Evolutionary conservation across 306 rosid genomes (phyloP), one percentile per base, ranked within the genome.

Genomic region (Herpetospermum pedunculosum): DNA sequence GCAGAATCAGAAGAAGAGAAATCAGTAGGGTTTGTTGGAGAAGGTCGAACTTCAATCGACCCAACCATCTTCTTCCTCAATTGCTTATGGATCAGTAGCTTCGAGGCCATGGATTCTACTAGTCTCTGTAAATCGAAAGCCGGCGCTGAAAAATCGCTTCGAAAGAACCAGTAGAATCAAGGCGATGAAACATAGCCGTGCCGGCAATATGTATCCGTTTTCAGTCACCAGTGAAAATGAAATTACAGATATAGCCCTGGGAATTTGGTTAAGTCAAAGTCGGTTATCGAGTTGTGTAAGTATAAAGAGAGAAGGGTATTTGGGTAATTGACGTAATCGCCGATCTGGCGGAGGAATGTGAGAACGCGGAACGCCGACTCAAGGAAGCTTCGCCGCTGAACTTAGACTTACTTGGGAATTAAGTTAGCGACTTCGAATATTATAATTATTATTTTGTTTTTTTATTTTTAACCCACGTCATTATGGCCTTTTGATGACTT

Each of bases 41-140:
- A 75, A 67, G 70, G 75, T 71, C 60, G 43, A 48, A 71, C 77
- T 6, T n/a, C 25, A 53, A 78, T 52, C 30, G 88, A 53, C 32
- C 80, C 79, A 46, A 65, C 41, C 16, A 78, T 37, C 5, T 58
- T 74, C 44, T 62, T 75, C 65, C 70, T 38, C 10, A 4, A 48
- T 53, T 53, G 25, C 23, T 64, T 21, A 25, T 34, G 72, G 50
- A 12, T 15, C 35, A 44, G 63, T 7, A 43, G 9, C 21, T 35
- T 69, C 41, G 75, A 58, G 49, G 84, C 80, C 81, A 77, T 80
- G 84, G 87, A 77, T 85, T 81, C 87, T 81, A 79, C 83, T 28
- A 32, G 77, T 63, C 11, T 50, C 49, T 8, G 67, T 1, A 69
- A 69, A 67, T 49, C 73, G 64, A 75, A 44, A 23, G n/a, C 54